Base-by-base conservation (phyloP, 164 flowering plant species). In the Taxillus chinensis region DNA sequence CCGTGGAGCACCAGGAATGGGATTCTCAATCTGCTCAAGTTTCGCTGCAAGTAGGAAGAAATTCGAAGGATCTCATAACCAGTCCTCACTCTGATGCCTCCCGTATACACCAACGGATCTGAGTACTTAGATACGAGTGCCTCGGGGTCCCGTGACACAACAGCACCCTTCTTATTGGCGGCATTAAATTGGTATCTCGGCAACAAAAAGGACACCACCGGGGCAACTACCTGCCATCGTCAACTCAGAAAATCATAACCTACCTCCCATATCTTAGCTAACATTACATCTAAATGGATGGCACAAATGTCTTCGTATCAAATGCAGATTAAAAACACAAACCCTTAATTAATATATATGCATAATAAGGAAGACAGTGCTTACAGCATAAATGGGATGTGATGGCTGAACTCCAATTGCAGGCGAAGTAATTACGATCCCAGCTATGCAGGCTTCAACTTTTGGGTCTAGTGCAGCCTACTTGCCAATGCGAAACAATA, bases 1-100 rank as follows among this genome's bases (percentile, higher is more conserved):
- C 98, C 96, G 59, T 91, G 98, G 48, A 91, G 88, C 59, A 91
- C 95, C 0, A 89, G 59, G 62, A 91, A 82, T 1, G 96, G 95
- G 17, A 81, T 77, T 11, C 64, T 79, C 41, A 85, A 9, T 70
- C 65, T 74, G 16, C 58, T 57, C 41, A 86, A 62, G 62, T 85
- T 82, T 62, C 78, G 77, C 74, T 84, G 90, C 81, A 89, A 70
- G 71, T 75, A 76, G 9, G 79, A 42, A 14, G 90, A 53, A 45
- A 86, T 72, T 14, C 86, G 75, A n/a, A 92, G 89, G 61, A 92
- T 84, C 70, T 92, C 96, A 10, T 75, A 75, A 5, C 95, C 96
- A 3, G 98, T 92, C 68, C 90, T 73, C 15, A 86, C 74, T 64
- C 95, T 70, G 60, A 92, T 79, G 27, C 92, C 74, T 61, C 98